Percentiles rank a stretch among this genome's conserved stretches.
Conservation (phyloP, 441 rosid genomes). For the Eutrema salsugineum region DNA sequence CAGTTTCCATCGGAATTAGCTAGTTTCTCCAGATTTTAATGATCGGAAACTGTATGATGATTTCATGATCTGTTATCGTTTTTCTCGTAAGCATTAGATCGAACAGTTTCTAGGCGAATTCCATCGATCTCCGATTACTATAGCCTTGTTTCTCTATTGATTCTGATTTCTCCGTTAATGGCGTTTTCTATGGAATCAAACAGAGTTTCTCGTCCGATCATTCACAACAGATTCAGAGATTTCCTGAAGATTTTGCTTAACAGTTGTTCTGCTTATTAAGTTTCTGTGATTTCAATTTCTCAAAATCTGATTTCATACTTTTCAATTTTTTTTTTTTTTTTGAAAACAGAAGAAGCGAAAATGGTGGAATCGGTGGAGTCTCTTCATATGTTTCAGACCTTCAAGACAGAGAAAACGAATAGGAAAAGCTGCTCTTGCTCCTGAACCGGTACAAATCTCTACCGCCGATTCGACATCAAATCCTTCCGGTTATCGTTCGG, state of each 20-base stretch:
- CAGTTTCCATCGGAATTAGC: neutral
- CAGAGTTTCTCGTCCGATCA: slow-evolving; percentile 18
- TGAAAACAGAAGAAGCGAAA: slow-evolving; percentile 51
- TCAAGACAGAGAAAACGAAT: slow-evolving; percentile 59
- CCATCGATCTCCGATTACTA: neutral
- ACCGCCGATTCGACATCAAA: slow-evolving; percentile 21
- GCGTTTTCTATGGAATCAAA: slow-evolving; percentile 13
- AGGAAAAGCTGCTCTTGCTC: slow-evolving; percentile 57
- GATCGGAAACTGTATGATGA: neutral
- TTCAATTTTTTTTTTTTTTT: no score
- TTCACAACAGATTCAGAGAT: neutral
- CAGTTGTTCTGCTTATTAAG: neutral
- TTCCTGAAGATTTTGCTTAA: no score
- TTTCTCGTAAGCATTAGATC: slow-evolving; percentile 20
- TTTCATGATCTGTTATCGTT: neutral
- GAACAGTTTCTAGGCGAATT: neutral
- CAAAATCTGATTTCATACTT: neutral
- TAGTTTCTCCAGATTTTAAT: neutral
- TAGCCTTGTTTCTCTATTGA: neutral
- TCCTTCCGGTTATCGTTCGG: slow-evolving; percentile 38
- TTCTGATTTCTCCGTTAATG: neutral
- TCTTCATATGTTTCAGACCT: slow-evolving; percentile 74
- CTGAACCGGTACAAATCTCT: slow-evolving; percentile 40
- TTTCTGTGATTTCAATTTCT: neutral
- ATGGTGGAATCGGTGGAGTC: slow-evolving; percentile 71